phyloP scores from a whole-genome alignment of 352 stramenopile species.

The Phytophthora citrophthora region DNA sequence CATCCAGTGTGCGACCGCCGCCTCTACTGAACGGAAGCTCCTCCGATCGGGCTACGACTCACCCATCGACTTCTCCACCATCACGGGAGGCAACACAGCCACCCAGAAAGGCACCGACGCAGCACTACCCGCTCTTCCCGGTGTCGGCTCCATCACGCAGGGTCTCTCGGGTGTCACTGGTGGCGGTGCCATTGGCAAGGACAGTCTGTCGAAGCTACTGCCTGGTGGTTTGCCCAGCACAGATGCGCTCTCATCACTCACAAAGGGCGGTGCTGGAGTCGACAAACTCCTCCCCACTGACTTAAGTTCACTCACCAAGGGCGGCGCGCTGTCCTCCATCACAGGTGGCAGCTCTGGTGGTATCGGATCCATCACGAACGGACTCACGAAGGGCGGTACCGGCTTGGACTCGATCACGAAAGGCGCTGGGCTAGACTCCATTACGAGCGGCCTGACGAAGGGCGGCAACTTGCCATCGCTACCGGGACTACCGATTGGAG shows the following conservation, averaged over 20 bases:
- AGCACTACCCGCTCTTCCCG: not conserved
- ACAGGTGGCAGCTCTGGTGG: not conserved
- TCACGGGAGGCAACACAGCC: not conserved
- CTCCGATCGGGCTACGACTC: not conserved
- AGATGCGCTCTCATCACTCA: not conserved
- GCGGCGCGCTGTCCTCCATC: not conserved
- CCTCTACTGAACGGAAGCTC: not conserved
- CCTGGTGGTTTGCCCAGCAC: not conserved
- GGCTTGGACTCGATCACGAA: not conserved
- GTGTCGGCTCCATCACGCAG: not conserved
- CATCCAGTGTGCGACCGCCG: not conserved
- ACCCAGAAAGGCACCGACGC: not conserved
- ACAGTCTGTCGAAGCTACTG: conserved; percentile 3
- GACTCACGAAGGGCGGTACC: not conserved
- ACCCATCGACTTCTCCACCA: not conserved
- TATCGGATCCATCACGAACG: not conserved
- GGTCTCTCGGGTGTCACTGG: not conserved
- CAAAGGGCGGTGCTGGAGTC: not conserved
- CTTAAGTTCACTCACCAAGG: not conserved
- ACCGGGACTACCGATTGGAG: not conserved
- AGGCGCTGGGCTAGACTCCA: not conserved
- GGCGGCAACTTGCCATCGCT: not conserved
- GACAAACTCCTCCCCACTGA: not conserved
- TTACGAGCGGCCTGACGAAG: not conserved
- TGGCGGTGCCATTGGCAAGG: too few relatives aligned